Percentiles rank a stretch among this genome's conserved stretches.
Evolutionary conservation across 1,139 yeast genomes (phyloP).

Genomic region (Debaryomyces sp.): DNA sequence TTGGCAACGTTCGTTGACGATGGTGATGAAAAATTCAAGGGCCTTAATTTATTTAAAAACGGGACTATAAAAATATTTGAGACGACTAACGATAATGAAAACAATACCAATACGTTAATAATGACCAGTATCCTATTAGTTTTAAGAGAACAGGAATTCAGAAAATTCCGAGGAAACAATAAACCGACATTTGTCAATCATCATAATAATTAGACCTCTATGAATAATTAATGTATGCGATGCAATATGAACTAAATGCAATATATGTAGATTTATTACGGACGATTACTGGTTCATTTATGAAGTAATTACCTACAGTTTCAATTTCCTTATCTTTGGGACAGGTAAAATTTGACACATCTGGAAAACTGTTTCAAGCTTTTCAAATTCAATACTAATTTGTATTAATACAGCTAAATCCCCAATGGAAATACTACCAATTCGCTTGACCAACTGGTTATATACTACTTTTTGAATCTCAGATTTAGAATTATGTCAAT

Average conservation of each 20-base stretch:
- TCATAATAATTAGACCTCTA: background rate
- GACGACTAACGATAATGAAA: conserved; percentile 10
- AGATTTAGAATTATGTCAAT: background rate
- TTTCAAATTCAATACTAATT: too few species aligned
- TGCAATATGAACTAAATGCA: too few species aligned
- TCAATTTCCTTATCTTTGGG: background rate
- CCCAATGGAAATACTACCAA: too few species aligned
- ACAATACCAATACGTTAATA: conserved; percentile 28
- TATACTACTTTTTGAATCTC: background rate
- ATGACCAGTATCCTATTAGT: conserved; percentile 35
- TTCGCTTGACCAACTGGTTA: background rate
- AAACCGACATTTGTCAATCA: conserved; percentile 19
- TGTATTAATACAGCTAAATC: too few species aligned
- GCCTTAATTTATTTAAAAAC: conserved; percentile 24
- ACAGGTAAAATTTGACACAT: background rate
- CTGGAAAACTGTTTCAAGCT: background rate
- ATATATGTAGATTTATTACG: background rate
- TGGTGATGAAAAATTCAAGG: conserved; percentile 27
- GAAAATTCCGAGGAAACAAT: conserved; percentile 41
- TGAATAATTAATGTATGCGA: background rate
- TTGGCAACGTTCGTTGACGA: conserved; percentile 34
- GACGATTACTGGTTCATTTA: background rate
- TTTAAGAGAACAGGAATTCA: conserved; percentile 40
- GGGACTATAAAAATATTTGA: conserved; percentile 38
- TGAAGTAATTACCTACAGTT: background rate